A percentile compares a stretch with the other conserved stretches of the same genome.
phyloP scores from a whole-genome alignment of 441 rosid genomes.

The Populus hybrid region DNA sequence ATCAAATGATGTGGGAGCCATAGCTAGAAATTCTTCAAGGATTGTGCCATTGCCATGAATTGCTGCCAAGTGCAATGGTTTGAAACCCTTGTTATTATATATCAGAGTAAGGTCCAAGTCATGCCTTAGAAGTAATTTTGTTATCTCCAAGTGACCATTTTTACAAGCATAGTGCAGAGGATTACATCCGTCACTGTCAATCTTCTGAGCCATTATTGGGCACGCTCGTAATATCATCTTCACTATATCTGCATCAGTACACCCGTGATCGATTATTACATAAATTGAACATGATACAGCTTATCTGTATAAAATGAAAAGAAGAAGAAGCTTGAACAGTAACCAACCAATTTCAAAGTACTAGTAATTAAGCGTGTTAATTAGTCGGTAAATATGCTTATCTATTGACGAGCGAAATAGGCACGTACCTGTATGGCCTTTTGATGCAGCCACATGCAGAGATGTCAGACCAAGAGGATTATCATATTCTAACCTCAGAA shows the following conservation, averaged over 20 bases:
- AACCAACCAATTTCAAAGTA: no score
- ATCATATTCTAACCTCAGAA: slow-evolving; percentile 22
- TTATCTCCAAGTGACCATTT: slow-evolving; percentile 16
- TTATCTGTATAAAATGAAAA: no score
- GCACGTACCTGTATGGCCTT: slow-evolving; percentile 23
- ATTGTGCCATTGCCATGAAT: slow-evolving; percentile 20
- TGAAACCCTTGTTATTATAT: slow-evolving; percentile 21
- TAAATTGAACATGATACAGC: no score
- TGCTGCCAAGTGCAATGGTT: slow-evolving; percentile 36
- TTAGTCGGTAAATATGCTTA: no score
- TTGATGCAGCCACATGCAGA: slow-evolving; percentile 16
- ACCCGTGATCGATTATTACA: neutral
- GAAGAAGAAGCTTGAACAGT: no score
- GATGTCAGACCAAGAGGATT: neutral
- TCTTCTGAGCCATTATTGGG: slow-evolving; percentile 19
- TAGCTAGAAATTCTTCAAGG: slow-evolving; percentile 19
- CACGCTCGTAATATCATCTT: slow-evolving; percentile 4
- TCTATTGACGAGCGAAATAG: neutral
- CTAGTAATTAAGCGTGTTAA: no score
- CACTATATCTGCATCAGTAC: slow-evolving; percentile 22
- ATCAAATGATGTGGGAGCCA: slow-evolving; percentile 16
- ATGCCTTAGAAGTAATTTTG: slow-evolving; percentile 16
- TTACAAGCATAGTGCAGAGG: slow-evolving; percentile 30
- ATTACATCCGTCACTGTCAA: slow-evolving; percentile 17
- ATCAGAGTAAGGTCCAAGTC: slow-evolving; percentile 5